Evolutionary conservation across 2,329 filamentous ascomycete genomes (phyloP), one percentile per base, ranked within the genome.

Genomic region (Colletotrichum melonis): DNA sequence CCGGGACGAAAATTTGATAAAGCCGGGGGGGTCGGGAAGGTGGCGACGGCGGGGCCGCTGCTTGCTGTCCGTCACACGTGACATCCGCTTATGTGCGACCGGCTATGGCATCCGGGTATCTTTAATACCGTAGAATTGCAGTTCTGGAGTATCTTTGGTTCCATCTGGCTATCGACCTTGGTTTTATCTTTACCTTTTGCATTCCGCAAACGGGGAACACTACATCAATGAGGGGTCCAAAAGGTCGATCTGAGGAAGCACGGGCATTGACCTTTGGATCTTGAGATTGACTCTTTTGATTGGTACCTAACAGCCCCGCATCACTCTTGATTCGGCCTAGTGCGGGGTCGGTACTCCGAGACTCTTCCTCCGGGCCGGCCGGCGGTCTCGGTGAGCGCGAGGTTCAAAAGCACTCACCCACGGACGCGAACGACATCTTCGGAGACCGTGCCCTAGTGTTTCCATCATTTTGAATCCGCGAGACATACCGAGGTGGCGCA

Each of bases 1-100:
- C 28, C 28, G 2, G 4, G 2, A 24, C 28, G 35, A 56, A 69
- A 73, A 56, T 35, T 60, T 60, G 42, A 24, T 24, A 49, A 65
- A 32, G 70, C 67, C 67, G 22, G 60, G 60, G 55, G 32, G 54
- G 52, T 55, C 42, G 30, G 49, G 28, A 56, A 26, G 54, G 66
- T 66, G 56, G 60, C 67, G 59, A 73, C 7, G n/a, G 46, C 24
- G 70, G 58, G 70, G 70, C 66, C 42, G 65, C 42, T 28, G 24
- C 32, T 49, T 49, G 42, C 19, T 26, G 24, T 19, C 59, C 52
- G 65, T 58, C 38, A 28, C 59, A 64, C 66, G 42, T 64, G 42
- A 64, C 54, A 60, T n/a, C 30, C 42, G 66, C 38, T 55, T 24
- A 22, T 4, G 42, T 59, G 19, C 55, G 38, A 22, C n/a, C 14